phyloP scores from a whole-genome alignment of 306 rosid genomes.

The Inga leiocalycina region DNA sequence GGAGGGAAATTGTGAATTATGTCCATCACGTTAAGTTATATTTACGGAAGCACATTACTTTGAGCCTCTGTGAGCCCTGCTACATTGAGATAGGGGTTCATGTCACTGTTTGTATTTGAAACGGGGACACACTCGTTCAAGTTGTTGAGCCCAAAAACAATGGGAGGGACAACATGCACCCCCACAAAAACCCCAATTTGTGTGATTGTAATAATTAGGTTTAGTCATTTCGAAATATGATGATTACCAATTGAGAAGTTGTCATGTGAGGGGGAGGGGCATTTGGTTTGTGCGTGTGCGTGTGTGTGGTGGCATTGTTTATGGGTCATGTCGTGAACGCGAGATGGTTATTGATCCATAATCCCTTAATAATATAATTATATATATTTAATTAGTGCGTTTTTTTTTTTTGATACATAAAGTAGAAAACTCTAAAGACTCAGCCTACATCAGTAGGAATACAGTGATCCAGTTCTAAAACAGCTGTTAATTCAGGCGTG shows the following conservation, averaged over 20 bases:
- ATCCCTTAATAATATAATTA: no score
- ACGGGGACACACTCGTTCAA: neutral
- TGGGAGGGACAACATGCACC: constrained; percentile 38
- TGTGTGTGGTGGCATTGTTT: neutral
- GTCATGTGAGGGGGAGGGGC: neutral
- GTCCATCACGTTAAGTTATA: neutral
- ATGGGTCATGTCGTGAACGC: neutral
- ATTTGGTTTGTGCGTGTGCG: neutral
- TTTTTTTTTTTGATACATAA: no score
- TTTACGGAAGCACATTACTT: neutral
- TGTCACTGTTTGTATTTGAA: constrained; percentile 12
- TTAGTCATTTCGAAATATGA: constrained; percentile 29
- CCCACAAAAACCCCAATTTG: constrained; percentile 26
- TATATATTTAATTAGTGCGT: no score
- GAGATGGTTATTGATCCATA: no score
- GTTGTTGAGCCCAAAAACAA: constrained; percentile 27
- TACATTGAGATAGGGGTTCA: constrained; percentile 1
- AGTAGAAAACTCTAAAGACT: no score
- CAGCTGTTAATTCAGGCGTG: no score
- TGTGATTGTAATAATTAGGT: constrained; percentile 34
- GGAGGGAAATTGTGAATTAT: constrained; percentile 41
- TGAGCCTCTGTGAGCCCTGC: neutral
- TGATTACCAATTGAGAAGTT: constrained; percentile 11
- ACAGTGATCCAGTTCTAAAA: no score
- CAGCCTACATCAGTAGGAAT: no score